Evolutionary conservation across 768 basidiomycete species (phyloP).

Genomic region (Coprinellus aureogranulatus): DNA sequence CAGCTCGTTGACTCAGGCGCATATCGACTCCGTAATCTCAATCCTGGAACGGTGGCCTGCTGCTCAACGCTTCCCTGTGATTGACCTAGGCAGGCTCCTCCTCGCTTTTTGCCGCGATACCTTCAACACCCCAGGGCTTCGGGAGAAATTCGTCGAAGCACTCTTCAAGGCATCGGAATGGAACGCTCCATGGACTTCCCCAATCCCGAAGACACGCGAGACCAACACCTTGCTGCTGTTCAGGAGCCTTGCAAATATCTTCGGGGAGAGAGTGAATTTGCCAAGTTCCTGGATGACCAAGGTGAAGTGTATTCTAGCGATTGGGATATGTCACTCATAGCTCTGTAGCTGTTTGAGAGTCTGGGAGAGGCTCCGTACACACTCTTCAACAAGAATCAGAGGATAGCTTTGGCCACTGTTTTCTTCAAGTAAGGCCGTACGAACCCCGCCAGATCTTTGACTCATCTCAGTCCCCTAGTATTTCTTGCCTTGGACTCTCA

Average conservation of each 20-base stretch:
- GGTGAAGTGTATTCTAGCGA: slow-evolving; percentile 32
- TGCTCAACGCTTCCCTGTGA: slow-evolving; percentile 71
- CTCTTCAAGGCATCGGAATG: slow-evolving; percentile 72
- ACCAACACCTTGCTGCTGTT: slow-evolving; percentile 82
- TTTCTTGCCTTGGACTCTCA: slow-evolving; percentile 59
- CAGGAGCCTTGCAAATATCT: slow-evolving; percentile 75
- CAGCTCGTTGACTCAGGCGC: slow-evolving; percentile 37
- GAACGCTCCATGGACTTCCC: slow-evolving; percentile 50
- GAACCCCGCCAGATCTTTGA: background rate
- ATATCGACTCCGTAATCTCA: slow-evolving; percentile 60
- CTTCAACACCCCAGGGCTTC: slow-evolving; percentile 41
- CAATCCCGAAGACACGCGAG: slow-evolving; percentile 69
- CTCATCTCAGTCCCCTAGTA: slow-evolving; percentile 37
- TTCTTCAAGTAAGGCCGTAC: slow-evolving; percentile 73
- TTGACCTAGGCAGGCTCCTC: slow-evolving; percentile 82
- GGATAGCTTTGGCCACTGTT: slow-evolving; percentile 76
- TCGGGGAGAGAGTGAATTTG: slow-evolving; percentile 52
- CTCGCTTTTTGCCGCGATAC: slow-evolving; percentile 59
- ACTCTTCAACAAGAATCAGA: slow-evolving; percentile 63
- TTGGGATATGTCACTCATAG: slow-evolving; percentile 2
- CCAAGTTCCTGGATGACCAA: slow-evolving; percentile 51
- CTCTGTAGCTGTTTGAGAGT: slow-evolving; percentile 52
- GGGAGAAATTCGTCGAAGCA: slow-evolving; percentile 54
- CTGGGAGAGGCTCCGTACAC: slow-evolving; percentile 51
- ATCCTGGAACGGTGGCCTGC: slow-evolving; percentile 75